Percentiles rank a stretch among this genome's conserved stretches.
phyloP scores from a whole-genome alignment of 768 basidiomycete genomes.

The Phylloporus sp. region DNA sequence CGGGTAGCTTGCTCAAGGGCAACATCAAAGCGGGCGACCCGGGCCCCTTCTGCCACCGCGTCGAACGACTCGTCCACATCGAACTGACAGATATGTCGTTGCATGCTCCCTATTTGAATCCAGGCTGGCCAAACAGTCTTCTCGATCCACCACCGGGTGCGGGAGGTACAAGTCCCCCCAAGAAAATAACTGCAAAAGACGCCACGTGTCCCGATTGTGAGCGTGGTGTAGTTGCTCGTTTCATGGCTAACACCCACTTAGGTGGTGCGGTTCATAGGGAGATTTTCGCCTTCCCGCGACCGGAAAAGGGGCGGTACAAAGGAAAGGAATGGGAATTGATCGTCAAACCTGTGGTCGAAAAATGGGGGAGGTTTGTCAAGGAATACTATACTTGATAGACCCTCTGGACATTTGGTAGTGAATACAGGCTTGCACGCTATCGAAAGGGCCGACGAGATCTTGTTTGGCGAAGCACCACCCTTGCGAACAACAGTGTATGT shows the following conservation, averaged over 20 bases:
- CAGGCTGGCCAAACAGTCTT: conserved; percentile 39
- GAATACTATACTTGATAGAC: conserved; percentile 27
- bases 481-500: background rate
- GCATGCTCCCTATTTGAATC: conserved; percentile 55
- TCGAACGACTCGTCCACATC: conserved; percentile 76
- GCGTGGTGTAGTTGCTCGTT: conserved; percentile 9
- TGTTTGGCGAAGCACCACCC: background rate
- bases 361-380: conserved; percentile 66
- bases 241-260: conserved; percentile 21
- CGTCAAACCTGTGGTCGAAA: conserved; percentile 70
- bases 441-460: background rate
- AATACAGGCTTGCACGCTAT: too few species aligned
- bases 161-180: conserved; percentile 8
- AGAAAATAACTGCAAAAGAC: conserved; percentile 18
- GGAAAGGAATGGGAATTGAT: conserved; percentile 71
- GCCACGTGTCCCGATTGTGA: conserved; percentile 42
- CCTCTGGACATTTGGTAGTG: background rate
- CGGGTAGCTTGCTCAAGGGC: conserved; percentile 56
- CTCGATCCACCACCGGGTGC: conserved; percentile 15
- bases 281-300: conserved; percentile 68
- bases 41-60: conserved; percentile 63
- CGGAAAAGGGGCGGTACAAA: conserved; percentile 46
- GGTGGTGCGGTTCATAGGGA: conserved; percentile 66
- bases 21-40: conserved; percentile 56
- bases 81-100: conserved; percentile 68